These are phyloP conservation scores for Volvox africanus DNA, from an alignment of 139 green algal genomes.

Conservation along the genomic window DNA sequence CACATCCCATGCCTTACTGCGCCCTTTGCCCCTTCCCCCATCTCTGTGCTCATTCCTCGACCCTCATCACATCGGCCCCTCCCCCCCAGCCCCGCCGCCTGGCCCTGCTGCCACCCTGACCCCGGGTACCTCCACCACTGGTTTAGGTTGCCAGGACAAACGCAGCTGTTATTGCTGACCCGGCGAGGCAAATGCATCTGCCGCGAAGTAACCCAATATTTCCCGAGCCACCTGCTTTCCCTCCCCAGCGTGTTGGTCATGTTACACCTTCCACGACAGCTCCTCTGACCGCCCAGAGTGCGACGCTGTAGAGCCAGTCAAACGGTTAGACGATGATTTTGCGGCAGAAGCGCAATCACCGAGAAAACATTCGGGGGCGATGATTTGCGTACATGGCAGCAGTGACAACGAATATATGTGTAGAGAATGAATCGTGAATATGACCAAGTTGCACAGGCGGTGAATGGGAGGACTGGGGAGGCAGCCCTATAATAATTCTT, in stretches of 20 bases:
- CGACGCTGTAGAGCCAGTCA: too few relatives aligned
- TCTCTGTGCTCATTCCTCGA: not conserved
- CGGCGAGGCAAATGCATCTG: not conserved
- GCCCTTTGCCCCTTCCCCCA: not conserved
- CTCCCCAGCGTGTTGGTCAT: not conserved
- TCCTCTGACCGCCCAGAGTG: not conserved
- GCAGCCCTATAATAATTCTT: too few relatives aligned
- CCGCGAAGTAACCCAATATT: not conserved
- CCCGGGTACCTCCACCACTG: not conserved
- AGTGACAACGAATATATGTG: too few relatives aligned
- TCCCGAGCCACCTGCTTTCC: not conserved
- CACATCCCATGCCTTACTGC: not conserved
- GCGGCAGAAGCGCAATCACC: too few relatives aligned
- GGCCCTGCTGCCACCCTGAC: not conserved
- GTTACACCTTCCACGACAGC: not conserved
- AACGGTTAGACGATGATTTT: too few relatives aligned
- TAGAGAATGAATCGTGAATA: too few relatives aligned
- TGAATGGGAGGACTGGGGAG: too few relatives aligned
- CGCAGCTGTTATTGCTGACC: not conserved
- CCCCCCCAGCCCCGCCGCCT: not conserved
- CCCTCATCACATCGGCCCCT: not conserved
- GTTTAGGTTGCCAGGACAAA: slow-evolving; percentile 11
- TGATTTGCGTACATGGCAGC: too few relatives aligned
- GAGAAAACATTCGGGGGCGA: too few relatives aligned
- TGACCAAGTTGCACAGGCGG: too few relatives aligned